phyloP scores from a whole-genome alignment of 768 basidiomycete species.

The Serendipita sp. region DNA sequence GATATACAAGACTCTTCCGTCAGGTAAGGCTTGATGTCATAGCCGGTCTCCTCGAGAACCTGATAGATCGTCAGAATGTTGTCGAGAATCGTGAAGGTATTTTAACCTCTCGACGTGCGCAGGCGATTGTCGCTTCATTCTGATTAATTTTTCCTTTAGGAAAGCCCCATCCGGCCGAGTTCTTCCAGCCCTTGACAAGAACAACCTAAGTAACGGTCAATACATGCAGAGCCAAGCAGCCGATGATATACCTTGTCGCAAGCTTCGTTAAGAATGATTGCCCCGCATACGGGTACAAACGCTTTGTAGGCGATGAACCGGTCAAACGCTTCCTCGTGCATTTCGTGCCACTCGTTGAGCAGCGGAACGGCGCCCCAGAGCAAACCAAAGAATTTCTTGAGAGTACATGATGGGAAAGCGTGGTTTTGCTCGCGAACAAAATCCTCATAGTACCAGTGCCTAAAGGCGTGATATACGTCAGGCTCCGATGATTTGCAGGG shows the following conservation, averaged over 20 bases:
- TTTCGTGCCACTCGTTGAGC: slow-evolving; percentile 64
- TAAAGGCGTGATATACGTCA: slow-evolving; percentile 19
- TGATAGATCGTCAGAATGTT: slow-evolving; percentile 18
- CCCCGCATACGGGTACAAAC: slow-evolving; percentile 91
- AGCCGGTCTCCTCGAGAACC: slow-evolving; percentile 97
- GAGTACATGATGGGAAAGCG: slow-evolving; percentile 67
- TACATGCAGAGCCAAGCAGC: slow-evolving; percentile 48
- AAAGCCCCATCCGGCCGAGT: slow-evolving; percentile 95
- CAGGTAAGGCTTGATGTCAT: slow-evolving; percentile 58
- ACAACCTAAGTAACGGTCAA: slow-evolving; percentile 56
- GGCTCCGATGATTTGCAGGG: slow-evolving; percentile 8
- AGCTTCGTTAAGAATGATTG: slow-evolving; percentile 80
- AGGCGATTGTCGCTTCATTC: slow-evolving; percentile 63
- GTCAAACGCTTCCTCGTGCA: slow-evolving; percentile 73
- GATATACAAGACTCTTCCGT: slow-evolving; percentile 57
- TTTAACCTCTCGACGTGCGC: slow-evolving; percentile 81
- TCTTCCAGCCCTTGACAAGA: slow-evolving; percentile 97
- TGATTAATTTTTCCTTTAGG: slow-evolving; percentile 99
- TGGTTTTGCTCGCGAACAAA: slow-evolving; percentile 87
- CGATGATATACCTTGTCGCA: slow-evolving; percentile 77
- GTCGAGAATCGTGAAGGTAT: background rate
- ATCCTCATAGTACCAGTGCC: slow-evolving; percentile 99
- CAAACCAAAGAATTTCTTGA: slow-evolving; percentile 87
- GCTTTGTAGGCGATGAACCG: slow-evolving; percentile 94
- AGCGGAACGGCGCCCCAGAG: slow-evolving; percentile 75